Evolutionary conservation across 2,329 filamentous ascomycete genomes (phyloP), one percentile per base, ranked within the genome.

Genomic region (Epichloe elymi): DNA sequence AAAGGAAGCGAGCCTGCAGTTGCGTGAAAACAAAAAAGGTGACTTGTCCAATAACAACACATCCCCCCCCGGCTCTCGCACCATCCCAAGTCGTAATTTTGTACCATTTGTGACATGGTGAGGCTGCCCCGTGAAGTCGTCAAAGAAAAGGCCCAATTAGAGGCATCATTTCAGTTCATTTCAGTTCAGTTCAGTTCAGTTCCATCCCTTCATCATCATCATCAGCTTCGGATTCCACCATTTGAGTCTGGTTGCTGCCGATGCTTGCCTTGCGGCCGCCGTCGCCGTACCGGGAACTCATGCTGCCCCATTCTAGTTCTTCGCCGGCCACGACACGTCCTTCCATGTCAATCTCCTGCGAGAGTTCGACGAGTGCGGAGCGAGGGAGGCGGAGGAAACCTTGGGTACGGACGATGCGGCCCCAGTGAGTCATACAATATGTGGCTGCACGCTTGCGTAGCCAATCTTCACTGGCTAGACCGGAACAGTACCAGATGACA

Each of bases 391-490:
- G 83, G 53, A 89, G 76, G 71, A 97, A 98, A 0, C 87, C 90
- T 36, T 84, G 78, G 0, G 90, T 96, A 17, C 93, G 83, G 20
- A 97, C 93, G 30, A 98, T 81, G 45, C 93, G 83, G 49, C 93
- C 93, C 89, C 93, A 98, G 66, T 97, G 88, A 39, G 85, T 85
- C 67, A 98, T 80, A 63, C 89, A 96, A 67, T 94, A 97, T 45
- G 75, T 76, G 0, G 90, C 90, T 0, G 93, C 88, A 49, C 91
- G 83, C 59, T 87, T 86, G 65, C 89, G 87, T 39, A 98, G 76
- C 89, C 90, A 96, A 49, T 95, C 88, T 67, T 98, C 93, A 59
- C 84, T 87, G 15, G 93, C 91, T 14, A 91, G 81, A 7, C 85
- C 86, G 2, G 93, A 89, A 57, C 89, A 88, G 66, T 97, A 90